Evolutionary conservation across 371 early-diverging fungal genomes (phyloP).

Genomic region (Apophysomyces trapeziformis): DNA sequence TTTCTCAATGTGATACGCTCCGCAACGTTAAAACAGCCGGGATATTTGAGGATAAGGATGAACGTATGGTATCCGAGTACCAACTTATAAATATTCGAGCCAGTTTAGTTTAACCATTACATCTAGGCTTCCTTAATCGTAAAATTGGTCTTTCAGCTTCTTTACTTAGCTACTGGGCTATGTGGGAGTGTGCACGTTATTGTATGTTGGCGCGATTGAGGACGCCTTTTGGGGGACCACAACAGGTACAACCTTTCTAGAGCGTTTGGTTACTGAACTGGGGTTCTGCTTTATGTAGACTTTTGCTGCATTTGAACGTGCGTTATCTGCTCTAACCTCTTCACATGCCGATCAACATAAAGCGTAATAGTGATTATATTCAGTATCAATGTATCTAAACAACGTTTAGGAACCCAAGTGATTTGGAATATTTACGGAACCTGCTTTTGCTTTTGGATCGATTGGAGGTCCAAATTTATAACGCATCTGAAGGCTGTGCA

Average conservation of each 20-base stretch:
- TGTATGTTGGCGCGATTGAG: conserved; percentile 73
- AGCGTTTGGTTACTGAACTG: neutral
- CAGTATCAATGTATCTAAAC: neutral
- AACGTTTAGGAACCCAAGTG: conserved; percentile 8
- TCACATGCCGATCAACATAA: conserved; percentile 1
- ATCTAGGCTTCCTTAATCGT: conserved; percentile 24
- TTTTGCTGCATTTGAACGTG: conserved; percentile 71
- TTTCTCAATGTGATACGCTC: conserved; percentile 45
- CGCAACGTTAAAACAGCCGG: conserved; percentile 26
- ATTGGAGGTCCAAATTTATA: conserved; percentile 74
- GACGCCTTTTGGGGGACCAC: conserved; percentile 79
- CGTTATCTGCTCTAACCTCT: conserved; percentile 38
- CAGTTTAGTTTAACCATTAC: neutral
- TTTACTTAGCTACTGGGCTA: conserved; percentile 69
- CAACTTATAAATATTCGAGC: neutral
- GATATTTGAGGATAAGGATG: conserved; percentile 22
- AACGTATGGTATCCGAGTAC: conserved; percentile 23
- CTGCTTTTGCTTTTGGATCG: conserved; percentile 67
- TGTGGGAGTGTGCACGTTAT: conserved; percentile 81
- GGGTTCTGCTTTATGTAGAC: conserved; percentile 45
- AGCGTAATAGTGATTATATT: conserved; percentile 9
- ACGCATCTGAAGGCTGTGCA: conserved; percentile 69
- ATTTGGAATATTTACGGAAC: conserved; percentile 34
- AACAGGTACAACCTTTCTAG: conserved; percentile 49
- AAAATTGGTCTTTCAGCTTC: conserved; percentile 20